phyloP scores from a whole-genome alignment of 371 early-diverging fungal genomes.

The Mortierella sp. region DNA sequence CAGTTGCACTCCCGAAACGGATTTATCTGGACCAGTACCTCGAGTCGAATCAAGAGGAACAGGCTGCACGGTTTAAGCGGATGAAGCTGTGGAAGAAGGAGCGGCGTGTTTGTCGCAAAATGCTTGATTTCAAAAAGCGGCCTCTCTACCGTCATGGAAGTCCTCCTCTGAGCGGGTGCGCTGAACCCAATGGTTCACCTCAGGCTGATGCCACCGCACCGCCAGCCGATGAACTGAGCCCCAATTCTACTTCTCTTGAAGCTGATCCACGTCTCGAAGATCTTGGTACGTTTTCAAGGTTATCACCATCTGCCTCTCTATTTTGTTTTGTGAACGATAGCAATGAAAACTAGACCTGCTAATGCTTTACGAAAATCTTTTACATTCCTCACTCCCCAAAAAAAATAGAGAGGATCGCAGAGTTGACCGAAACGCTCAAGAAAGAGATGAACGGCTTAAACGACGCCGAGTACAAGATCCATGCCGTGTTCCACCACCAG shows the following conservation, averaged over 20 bases:
- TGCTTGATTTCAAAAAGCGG: constrained; percentile 22
- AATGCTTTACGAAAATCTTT: background rate
- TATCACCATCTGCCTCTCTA: background rate
- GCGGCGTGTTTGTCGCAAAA: constrained; percentile 11
- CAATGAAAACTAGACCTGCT: background rate
- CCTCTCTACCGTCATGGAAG: background rate
- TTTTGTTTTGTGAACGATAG: no score
- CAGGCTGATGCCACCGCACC: background rate
- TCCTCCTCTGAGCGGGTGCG: background rate
- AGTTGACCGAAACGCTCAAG: constrained; percentile 26
- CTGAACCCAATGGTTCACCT: background rate
- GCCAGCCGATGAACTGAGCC: background rate
- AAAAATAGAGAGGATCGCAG: constrained; percentile 19
- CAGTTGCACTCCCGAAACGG: constrained; percentile 39
- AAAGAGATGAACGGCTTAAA: constrained; percentile 13
- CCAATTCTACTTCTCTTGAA: background rate
- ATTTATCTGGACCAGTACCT: constrained; percentile 55
- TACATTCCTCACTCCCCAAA: no score
- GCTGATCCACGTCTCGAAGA: background rate
- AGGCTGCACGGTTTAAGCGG: constrained; percentile 29
- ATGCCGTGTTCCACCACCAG: constrained; percentile 53
- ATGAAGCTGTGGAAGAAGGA: constrained; percentile 36
- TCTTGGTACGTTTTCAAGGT: background rate
- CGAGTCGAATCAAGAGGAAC: constrained; percentile 25
- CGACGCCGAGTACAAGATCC: constrained; percentile 53